Evolutionary conservation across 106 monocot species (phyloP), one percentile per base, ranked within the genome.

Genomic region (Vanilla planifolia): DNA sequence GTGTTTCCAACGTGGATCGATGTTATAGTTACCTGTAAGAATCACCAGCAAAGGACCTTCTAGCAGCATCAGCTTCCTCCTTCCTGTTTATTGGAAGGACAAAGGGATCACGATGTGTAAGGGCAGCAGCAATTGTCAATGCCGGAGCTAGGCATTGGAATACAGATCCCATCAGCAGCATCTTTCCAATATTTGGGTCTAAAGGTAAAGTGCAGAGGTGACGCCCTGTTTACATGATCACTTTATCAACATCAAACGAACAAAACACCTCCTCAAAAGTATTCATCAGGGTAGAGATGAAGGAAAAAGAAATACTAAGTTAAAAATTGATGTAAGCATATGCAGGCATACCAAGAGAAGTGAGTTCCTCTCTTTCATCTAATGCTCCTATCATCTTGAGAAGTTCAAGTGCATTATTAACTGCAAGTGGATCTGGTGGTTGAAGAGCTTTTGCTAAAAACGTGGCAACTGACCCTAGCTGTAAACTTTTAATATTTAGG

Each of bases 171-270:
- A 96, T 87, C 16, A 96, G 71, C 36, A 96, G 77, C 95, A 96
- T 96, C 64, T 96, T 96, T 68, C 95, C 95, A 55, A 91, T 87
- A 62, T 96, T 96, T 44, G 95, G 95, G 65, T 96, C 95, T 63
- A 96, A 26, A 23, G 95, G 95, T 20, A 96, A 72, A 26, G 68
- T 91, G 42, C 83, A 86, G 20, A 96, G 80, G 71, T 96, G 95
- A 42, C 61, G 71, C 24, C 95, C 95, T 96, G 74, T 66, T 33
- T 35, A 55, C 30, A 55, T 32, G 17, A 48, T 44, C 30, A 36
- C 23, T 35, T 43, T 30, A 62, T 34, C 2, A 65, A 14, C 26
- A 51, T n/a, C n/a, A n/a, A n/a, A n/a, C n/a, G 46, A 29, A 33
- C 15, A 8, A 35, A 70, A 41, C 37, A 48, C 26, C 13, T 55